Evolutionary conservation across 768 basidiomycete species (phyloP).

Genomic region (Termitomyces sp.): DNA sequence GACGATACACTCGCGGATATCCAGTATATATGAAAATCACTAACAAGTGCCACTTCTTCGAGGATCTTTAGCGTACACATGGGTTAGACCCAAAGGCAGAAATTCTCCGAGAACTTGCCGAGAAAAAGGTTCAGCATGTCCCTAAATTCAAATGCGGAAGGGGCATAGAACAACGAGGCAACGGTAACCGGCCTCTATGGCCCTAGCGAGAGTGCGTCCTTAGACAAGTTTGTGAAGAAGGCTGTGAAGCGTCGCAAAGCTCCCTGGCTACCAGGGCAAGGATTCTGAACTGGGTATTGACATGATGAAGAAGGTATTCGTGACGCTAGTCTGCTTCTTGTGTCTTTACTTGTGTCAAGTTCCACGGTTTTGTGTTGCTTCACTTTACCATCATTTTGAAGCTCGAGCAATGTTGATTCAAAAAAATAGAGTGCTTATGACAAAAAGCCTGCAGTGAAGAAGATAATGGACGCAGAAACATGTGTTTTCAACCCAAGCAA

Average conservation of each 20-base stretch:
- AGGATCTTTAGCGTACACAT: neutral
- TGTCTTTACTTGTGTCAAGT: conserved; percentile 12
- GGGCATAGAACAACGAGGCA: conserved; percentile 17
- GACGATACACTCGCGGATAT: too few species aligned
- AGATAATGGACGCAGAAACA: too few species aligned
- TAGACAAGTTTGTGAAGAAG: too few species aligned
- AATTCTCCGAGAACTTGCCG: conserved; percentile 9
- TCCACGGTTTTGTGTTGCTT: neutral
- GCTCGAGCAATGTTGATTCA: neutral
- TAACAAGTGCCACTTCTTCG: too few species aligned
- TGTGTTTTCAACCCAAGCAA: too few species aligned
- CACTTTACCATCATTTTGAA: neutral
- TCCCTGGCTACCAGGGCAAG: too few species aligned
- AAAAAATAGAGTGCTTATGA: too few species aligned
- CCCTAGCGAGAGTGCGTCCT: too few species aligned
- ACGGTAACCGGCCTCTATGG: neutral
- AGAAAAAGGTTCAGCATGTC: conserved; percentile 13
- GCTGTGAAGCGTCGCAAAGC: too few species aligned
- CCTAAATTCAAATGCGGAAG: conserved; percentile 20
- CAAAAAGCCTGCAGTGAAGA: too few species aligned
- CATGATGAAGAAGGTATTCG: neutral
- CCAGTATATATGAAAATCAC: too few species aligned
- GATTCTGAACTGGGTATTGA: conserved; percentile 21
- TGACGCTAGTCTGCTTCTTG: neutral
- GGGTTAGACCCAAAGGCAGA: conserved; percentile 10